These are phyloP conservation scores for Lodderomyces beijingensis DNA, from an alignment of 1,139 yeast species.

Conservation along the genomic window DNA sequence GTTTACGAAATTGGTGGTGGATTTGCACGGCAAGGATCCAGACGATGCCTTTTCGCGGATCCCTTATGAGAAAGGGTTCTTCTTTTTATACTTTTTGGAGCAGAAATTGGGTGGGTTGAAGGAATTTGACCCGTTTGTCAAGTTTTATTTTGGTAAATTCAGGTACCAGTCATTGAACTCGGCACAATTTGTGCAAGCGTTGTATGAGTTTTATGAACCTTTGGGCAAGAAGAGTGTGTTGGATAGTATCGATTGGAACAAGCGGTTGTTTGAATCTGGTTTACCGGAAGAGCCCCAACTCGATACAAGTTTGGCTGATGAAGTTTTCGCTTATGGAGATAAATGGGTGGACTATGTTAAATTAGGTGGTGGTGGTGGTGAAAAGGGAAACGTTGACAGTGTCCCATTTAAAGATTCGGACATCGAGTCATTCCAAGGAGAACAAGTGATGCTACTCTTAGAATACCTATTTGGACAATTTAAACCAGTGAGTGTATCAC, in stretches of 20 bases:
- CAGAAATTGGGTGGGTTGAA: slow-evolving; percentile 22
- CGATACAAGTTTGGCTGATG: slow-evolving; percentile 30
- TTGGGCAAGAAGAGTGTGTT: slow-evolving; percentile 16
- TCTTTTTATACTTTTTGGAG: slow-evolving; percentile 29
- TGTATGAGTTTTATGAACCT: slow-evolving; percentile 26
- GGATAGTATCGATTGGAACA: slow-evolving; percentile 23
- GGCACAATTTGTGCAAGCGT: slow-evolving; percentile 25
- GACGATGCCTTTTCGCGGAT: slow-evolving; percentile 33
- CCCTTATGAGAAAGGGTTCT: slow-evolving; percentile 37
- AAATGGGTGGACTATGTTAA: slow-evolving; percentile 20
- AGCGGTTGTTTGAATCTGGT: slow-evolving; percentile 29
- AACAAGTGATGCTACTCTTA: slow-evolving; percentile 33
- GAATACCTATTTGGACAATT: slow-evolving; percentile 26
- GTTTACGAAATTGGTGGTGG: slow-evolving; percentile 27
- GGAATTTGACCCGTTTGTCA: slow-evolving; percentile 30
- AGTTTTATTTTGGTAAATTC: slow-evolving; percentile 28
- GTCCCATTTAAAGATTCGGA: slow-evolving; percentile 19
- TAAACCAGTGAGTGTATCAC: slow-evolving; percentile 12
- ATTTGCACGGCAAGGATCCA: slow-evolving; percentile 25
- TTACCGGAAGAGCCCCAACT: slow-evolving; percentile 28
- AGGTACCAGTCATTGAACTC: slow-evolving; percentile 29
- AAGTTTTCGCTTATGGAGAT: slow-evolving; percentile 23
- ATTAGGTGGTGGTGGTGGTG: slow-evolving; percentile 4
- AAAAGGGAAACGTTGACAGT: slow-evolving; percentile 4
- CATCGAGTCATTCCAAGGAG: slow-evolving; percentile 24